These are phyloP conservation scores for Fusarium sp. DNA, from an alignment of 2,329 filamentous ascomycete species.

Conservation along the genomic window DNA sequence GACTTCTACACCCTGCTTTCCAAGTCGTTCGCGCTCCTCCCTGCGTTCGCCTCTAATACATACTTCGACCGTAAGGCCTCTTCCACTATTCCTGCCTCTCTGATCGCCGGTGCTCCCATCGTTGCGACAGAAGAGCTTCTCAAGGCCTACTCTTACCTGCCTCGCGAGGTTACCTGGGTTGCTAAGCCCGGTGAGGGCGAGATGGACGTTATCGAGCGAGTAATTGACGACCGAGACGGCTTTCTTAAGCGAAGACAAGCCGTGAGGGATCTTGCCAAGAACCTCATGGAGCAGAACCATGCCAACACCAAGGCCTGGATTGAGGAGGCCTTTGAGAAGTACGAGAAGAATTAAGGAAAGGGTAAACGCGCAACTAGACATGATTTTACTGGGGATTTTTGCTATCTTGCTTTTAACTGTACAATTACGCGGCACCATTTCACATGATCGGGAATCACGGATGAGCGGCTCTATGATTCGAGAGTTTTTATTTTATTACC, in stretches of 20 bases:
- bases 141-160: conserved; percentile 43
- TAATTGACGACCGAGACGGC: conserved; percentile 39
- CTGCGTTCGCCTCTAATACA: conserved; percentile 44
- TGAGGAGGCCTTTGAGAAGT: conserved; percentile 25
- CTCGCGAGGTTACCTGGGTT: conserved; percentile 43
- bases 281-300: conserved; percentile 36
- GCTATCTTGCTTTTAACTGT: conserved; percentile 17
- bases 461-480: conserved; percentile 38
- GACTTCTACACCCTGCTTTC: conserved; percentile 44
- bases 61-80: conserved; percentile 48
- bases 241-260: conserved; percentile 38
- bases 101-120: conserved; percentile 46
- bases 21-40: conserved; percentile 40
- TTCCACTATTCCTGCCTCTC: conserved; percentile 44
- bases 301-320: conserved; percentile 41
- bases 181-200: conserved; percentile 42
- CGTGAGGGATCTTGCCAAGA: conserved; percentile 28
- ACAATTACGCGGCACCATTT: conserved; percentile 31
- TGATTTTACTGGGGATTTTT: conserved; percentile 26
- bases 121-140: conserved; percentile 45
- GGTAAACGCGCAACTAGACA: conserved; percentile 20
- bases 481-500: conserved; percentile 18
- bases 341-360: conserved; percentile 7
- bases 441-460: conserved; percentile 40
- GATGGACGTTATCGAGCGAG: conserved; percentile 45